These are phyloP conservation scores for Hypoxylon sp. DNA, from an alignment of 2,329 filamentous ascomycete genomes.

Conservation along the genomic window DNA sequence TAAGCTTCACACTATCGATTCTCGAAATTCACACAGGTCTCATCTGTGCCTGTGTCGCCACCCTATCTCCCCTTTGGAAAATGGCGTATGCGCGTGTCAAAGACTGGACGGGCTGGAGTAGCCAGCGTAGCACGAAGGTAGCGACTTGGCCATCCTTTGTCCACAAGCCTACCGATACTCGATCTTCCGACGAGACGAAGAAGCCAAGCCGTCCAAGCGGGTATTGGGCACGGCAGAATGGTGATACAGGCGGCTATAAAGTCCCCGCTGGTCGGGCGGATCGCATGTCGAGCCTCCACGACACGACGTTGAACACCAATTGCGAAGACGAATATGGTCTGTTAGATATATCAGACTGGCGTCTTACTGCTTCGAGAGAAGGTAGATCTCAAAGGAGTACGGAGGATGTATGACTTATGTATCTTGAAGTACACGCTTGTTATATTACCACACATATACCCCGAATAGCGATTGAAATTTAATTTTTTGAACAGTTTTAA, in stretches of 20 bases:
- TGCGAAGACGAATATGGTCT: slow-evolving; percentile 38
- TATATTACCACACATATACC: slow-evolving; percentile 27
- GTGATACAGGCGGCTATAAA: background rate
- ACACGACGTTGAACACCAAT: slow-evolving; percentile 19
- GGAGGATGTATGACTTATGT: slow-evolving; percentile 31
- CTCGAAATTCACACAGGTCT: slow-evolving; percentile 48
- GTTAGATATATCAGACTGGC: slow-evolving; percentile 29
- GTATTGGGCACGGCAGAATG: slow-evolving; percentile 12
- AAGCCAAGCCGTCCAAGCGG: slow-evolving; percentile 20
- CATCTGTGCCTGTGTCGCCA: slow-evolving; percentile 46
- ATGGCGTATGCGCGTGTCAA: slow-evolving; percentile 31
- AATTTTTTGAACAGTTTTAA: slow-evolving; percentile 6
- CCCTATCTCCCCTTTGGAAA: slow-evolving; percentile 44
- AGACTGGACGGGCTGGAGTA: slow-evolving; percentile 34
- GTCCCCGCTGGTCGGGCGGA: slow-evolving; percentile 22
- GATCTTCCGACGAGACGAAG: slow-evolving; percentile 22
- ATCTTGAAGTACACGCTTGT: slow-evolving; percentile 8
- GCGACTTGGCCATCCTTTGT: slow-evolving; percentile 40
- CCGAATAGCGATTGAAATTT: slow-evolving; percentile 26
- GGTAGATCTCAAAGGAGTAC: slow-evolving; percentile 29
- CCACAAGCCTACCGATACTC: slow-evolving; percentile 23
- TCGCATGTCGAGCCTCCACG: background rate
- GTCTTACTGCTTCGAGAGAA: slow-evolving; percentile 5
- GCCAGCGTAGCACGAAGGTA: slow-evolving; percentile 11
- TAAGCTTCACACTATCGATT: slow-evolving; percentile 46